These are phyloP conservation scores for Elongisporangium anandrum DNA, from an alignment of 352 stramenopile genomes.

Conservation along the genomic window DNA sequence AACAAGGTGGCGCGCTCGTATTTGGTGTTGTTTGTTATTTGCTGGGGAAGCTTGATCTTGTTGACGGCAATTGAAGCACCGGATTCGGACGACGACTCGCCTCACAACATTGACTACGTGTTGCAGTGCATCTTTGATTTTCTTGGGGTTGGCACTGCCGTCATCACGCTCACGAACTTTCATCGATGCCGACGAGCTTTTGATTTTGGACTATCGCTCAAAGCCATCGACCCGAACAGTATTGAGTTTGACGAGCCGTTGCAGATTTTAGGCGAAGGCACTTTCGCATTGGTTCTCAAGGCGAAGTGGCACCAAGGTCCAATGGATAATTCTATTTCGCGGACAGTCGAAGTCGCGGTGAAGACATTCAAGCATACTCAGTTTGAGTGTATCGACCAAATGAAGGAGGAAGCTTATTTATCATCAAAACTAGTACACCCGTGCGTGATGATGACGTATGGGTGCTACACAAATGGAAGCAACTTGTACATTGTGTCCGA, in stretches of 20 bases:
- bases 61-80: constrained; percentile 43
- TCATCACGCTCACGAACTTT: constrained; percentile 75
- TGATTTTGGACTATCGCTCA: constrained; percentile 73
- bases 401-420: constrained; percentile 80
- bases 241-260: constrained; percentile 80
- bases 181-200: constrained; percentile 67
- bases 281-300: constrained; percentile 74
- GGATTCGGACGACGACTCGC: constrained; percentile 11
- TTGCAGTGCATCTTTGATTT: constrained; percentile 71
- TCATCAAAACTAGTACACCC: constrained; percentile 74
- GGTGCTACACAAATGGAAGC: constrained; percentile 72
- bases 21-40: constrained; percentile 65
- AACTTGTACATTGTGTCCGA: constrained; percentile 84
- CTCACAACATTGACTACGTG: constrained; percentile 28
- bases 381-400: constrained; percentile 70
- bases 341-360: constrained; percentile 66
- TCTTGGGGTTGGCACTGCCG: constrained; percentile 53
- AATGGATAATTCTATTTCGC: constrained; percentile 31
- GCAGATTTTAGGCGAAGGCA: constrained; percentile 76
- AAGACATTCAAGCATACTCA: constrained; percentile 82
- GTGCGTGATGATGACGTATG: constrained; percentile 83
- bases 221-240: constrained; percentile 67
- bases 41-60: constrained; percentile 68
- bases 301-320: constrained; percentile 60
- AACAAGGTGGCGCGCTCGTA: constrained; percentile 74